phyloP scores from a whole-genome alignment of 2,329 filamentous ascomycete species.

The Dichotomopilus funicola region DNA sequence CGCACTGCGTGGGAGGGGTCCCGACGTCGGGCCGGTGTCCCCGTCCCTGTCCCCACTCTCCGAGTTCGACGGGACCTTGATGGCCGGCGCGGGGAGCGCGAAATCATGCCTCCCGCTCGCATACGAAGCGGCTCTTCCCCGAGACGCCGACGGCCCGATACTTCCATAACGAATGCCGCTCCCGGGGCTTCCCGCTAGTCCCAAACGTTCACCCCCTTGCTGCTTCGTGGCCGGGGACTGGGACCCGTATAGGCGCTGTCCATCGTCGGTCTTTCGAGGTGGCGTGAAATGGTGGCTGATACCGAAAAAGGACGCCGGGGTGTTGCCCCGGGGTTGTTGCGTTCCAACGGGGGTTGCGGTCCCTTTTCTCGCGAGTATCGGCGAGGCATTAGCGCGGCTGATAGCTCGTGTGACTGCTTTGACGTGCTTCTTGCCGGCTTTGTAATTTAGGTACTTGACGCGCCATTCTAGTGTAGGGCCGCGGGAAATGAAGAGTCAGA shows the following conservation, averaged over 20 bases:
- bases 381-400: constrained; percentile 51
- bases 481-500: no score
- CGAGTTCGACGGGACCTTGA: constrained; percentile 35
- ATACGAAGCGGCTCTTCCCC: neutral
- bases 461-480: constrained; percentile 62
- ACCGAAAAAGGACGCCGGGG: constrained; percentile 15
- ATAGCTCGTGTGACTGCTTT: constrained; percentile 74
- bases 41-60: constrained; percentile 11
- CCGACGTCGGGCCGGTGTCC: constrained; percentile 12
- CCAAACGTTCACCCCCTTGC: constrained; percentile 33
- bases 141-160: constrained; percentile 40
- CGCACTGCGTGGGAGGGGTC: constrained; percentile 32
- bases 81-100: constrained; percentile 48
- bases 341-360: constrained; percentile 22
- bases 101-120: constrained; percentile 35
- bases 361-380: constrained; percentile 30
- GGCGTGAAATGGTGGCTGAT: constrained; percentile 14
- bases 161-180: constrained; percentile 47
- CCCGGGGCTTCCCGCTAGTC: constrained; percentile 33
- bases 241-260: constrained; percentile 12
- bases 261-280: constrained; percentile 5
- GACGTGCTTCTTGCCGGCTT: constrained; percentile 88
- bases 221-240: constrained; percentile 19
- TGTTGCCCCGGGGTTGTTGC: constrained; percentile 19
- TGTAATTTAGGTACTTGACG: constrained; percentile 91